Evolutionary conservation across 768 basidiomycete species (phyloP), one percentile per base, ranked within the genome.

Genomic region (Mrakia frigida): DNA sequence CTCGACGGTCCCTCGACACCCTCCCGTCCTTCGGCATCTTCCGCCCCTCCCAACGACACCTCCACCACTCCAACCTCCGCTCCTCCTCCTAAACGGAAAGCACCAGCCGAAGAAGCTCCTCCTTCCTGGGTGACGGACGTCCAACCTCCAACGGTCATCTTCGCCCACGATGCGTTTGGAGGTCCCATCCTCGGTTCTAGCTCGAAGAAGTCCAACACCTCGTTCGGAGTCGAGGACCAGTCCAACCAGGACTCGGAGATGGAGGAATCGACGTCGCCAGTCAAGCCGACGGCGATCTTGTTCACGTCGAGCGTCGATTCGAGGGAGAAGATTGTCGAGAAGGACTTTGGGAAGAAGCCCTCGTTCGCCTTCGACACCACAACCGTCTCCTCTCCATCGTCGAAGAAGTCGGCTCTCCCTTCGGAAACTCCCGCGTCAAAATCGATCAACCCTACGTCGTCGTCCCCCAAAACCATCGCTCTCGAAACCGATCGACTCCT

Each of bases 121-220:
- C 75, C 75, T n/a, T 71, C 43, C 7, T 77, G 76, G 76, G 52
- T 60, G 16, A n/a, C 46, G 31, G 53, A 9, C 65, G 65, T 16
- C 25, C 41, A 61, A 33, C 76, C 76, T 46, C 71, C 60, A 5
- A n/a, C 46, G 9, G 71, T 73, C 35, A 33, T 77, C 33, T 53
- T 65, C 37, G 73, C 73, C 5, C 31, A 65, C 23, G 73, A 67
- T 39, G n/a, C 60, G 35, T 46, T 59, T 33, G 70, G 50, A n/a
- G 35, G 70, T 25, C 50, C 73, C 37, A 59, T 50, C 23, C 50
- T 63, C 35, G 56, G 59, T 25, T 59, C 56, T 3, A 25, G 23
- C 7, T 59, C 73, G 6, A 60, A 61, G 14, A 41, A 41, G 25
- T n/a, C 61, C 9, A 31, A 31, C 25, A 41, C 46, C n/a, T 25